Conservation (phyloP, 768 basidiomycete genomes). For the Suillus subaureus region DNA sequence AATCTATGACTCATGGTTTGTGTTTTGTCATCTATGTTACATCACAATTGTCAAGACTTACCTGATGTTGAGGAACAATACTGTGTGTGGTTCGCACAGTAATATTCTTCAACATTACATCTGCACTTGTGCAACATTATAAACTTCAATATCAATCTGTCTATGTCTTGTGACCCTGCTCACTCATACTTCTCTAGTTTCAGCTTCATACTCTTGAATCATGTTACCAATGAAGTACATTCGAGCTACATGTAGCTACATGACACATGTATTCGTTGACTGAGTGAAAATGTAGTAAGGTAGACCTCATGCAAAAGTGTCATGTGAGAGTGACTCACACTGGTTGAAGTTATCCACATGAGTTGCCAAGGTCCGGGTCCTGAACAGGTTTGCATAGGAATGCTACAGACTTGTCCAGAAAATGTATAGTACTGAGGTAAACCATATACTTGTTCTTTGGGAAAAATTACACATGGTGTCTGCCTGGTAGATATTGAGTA, state of each 20-base stretch:
- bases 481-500: too few species aligned
- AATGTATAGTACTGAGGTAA: too few species aligned
- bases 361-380: too few species aligned
- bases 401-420: too few species aligned
- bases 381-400: too few species aligned
- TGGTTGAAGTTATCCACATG: too few species aligned
- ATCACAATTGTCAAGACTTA: not conserved
- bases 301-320: conserved; percentile 1
- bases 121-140: not conserved
- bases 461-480: too few species aligned
- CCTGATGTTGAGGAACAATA: not conserved
- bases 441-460: too few species aligned
- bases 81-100: not conserved
- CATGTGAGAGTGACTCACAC: too few species aligned
- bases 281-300: not conserved
- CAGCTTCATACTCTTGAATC: not conserved
- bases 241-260: not conserved
- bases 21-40: not conserved
- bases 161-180: not conserved
- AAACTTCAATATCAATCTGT: not conserved
- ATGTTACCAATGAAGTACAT: not conserved
- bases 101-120: not conserved
- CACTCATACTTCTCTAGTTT: not conserved
- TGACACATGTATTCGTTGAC: not conserved
- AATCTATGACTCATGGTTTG: not conserved